Conservation (phyloP, 768 basidiomycete genomes). For the Favolaschia claudopus region DNA sequence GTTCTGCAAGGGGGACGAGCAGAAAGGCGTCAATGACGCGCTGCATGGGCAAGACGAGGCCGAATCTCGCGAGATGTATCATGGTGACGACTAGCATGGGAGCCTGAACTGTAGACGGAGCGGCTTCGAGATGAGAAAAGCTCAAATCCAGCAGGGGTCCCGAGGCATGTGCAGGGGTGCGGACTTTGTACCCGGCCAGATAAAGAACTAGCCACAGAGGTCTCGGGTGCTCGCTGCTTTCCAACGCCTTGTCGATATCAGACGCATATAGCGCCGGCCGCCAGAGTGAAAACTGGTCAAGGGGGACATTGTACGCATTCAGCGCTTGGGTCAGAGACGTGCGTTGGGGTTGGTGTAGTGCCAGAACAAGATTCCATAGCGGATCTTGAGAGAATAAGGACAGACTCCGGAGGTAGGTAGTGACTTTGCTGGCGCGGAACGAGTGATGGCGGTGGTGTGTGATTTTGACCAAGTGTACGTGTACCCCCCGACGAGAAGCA, state of each 20-base stretch:
- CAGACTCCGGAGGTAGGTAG: constrained; percentile 43
- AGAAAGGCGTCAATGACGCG: constrained; percentile 53
- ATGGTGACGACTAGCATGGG: constrained; percentile 55
- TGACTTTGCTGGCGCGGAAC: constrained; percentile 33
- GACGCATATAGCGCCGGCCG: constrained; percentile 41
- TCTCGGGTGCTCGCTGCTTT: background rate
- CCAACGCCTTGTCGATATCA: constrained; percentile 37
- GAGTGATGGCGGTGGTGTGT: constrained; percentile 10
- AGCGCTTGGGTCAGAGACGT: constrained; percentile 39
- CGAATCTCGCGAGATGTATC: constrained; percentile 57
- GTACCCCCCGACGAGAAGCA: constrained; percentile 4
- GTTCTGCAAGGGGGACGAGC: constrained; percentile 37
- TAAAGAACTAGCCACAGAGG: constrained; percentile 64
- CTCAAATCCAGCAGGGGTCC: constrained; percentile 53
- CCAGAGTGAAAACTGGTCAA: constrained; percentile 50
- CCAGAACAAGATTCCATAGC: constrained; percentile 50
- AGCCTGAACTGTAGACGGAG: constrained; percentile 44
- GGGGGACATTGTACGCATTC: constrained; percentile 38
- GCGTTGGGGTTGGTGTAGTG: constrained; percentile 39
- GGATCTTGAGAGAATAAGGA: constrained; percentile 44
- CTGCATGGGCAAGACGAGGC: constrained; percentile 54
- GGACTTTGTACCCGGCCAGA: constrained; percentile 55
- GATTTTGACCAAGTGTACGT: background rate
- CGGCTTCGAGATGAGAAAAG: constrained; percentile 43
- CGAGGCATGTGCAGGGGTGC: constrained; percentile 52